Conservation (phyloP, 345 rosid genomes). For the Boechera stricta region DNA sequence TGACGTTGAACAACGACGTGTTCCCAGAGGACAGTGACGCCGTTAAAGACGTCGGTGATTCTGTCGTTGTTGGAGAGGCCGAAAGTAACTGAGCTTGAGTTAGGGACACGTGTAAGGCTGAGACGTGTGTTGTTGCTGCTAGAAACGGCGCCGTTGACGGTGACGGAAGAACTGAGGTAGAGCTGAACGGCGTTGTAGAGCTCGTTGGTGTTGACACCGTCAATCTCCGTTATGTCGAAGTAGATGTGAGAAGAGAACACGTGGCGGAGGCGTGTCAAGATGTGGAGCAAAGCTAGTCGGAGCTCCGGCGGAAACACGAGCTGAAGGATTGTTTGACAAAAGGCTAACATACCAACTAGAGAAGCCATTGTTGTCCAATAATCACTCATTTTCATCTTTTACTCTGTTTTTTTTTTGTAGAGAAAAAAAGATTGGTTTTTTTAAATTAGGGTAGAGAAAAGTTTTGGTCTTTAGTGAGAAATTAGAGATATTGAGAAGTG, state of each 20-base stretch:
- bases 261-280: constrained; percentile 57
- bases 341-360: constrained; percentile 79
- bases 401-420: background rate
- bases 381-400: constrained; percentile 56
- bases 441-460: background rate
- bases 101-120: constrained; percentile 79
- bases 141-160: constrained; percentile 49
- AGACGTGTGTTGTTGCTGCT: constrained; percentile 54
- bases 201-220: constrained; percentile 98
- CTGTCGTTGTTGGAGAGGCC: constrained; percentile 85
- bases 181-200: constrained; percentile 97
- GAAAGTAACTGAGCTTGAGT: constrained; percentile 83
- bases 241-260: constrained; percentile 67
- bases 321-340: constrained; percentile 72
- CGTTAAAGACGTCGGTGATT: constrained; percentile 66
- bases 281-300: constrained; percentile 64
- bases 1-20: constrained; percentile 85
- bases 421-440: background rate
- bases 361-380: constrained; percentile 84
- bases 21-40: constrained; percentile 75
- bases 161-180: constrained; percentile 79
- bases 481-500: background rate
- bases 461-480: background rate
- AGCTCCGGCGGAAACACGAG: constrained; percentile 81
- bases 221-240: constrained; percentile 92